phyloP scores from a whole-genome alignment of 345 rosid genomes.

The Linum usitatissimum region DNA sequence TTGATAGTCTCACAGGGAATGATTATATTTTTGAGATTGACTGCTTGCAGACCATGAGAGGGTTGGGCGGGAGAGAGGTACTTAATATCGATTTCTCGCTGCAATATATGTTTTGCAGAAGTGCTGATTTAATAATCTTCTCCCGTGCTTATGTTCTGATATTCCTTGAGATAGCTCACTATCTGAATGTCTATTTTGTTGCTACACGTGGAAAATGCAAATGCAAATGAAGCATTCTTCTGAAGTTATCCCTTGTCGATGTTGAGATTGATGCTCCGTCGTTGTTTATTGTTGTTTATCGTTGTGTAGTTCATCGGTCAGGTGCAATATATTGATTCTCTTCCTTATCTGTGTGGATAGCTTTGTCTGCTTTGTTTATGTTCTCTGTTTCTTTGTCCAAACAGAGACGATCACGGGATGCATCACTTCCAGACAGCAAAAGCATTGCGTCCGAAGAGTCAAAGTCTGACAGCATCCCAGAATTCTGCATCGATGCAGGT shows the following conservation, averaged over 20 bases:
- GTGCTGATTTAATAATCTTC: background rate
- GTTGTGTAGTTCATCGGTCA: no score
- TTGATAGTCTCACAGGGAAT: conserved; percentile 52
- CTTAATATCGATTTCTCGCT: background rate
- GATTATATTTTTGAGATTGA: conserved; percentile 84
- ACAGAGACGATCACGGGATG: conserved; percentile 58
- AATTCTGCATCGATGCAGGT: conserved; percentile 89
- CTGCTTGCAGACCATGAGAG: conserved; percentile 87
- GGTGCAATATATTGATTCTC: no score
- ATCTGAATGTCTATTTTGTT: background rate
- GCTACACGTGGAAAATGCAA: background rate
- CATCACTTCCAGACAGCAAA: conserved; percentile 23
- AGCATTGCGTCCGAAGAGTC: conserved; percentile 26
- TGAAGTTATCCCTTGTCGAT: background rate
- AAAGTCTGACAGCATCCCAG: conserved; percentile 50
- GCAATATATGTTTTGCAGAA: background rate
- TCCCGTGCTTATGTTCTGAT: background rate
- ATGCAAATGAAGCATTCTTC: no score
- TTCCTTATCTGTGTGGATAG: background rate
- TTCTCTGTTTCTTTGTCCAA: conserved; percentile 8
- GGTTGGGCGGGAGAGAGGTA: conserved; percentile 86
- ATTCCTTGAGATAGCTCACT: background rate
- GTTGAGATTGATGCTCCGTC: background rate
- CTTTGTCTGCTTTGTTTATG: background rate
- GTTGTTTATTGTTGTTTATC: background rate